Evolutionary conservation across 2,329 filamentous ascomycete genomes (phyloP).

Genomic region (Talaromyces funiculosus): DNA sequence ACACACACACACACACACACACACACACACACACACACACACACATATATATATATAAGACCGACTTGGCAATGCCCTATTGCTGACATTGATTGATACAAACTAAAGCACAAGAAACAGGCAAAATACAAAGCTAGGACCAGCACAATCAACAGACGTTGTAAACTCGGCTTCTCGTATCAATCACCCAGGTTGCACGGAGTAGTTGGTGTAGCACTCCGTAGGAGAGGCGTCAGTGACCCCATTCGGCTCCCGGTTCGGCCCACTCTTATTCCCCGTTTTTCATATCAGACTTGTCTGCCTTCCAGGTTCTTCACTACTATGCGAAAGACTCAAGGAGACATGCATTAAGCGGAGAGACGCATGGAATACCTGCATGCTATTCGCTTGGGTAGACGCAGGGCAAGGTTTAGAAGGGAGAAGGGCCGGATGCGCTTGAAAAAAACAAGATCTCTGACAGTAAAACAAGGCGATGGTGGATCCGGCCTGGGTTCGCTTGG

Average conservation of each 20-base stretch:
- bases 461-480: neutral
- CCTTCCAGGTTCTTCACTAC: neutral
- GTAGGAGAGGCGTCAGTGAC: neutral
- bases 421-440: neutral
- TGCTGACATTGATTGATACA: neutral
- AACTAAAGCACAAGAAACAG: neutral
- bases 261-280: conserved; percentile 2
- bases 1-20: too few species aligned
- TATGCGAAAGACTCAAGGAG: neutral
- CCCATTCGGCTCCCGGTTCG: neutral
- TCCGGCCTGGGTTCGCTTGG: neutral
- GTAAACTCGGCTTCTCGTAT: neutral
- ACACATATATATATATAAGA: too few species aligned
- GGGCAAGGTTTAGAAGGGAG: neutral
- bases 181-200: neutral
- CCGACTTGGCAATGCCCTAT: neutral
- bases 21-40: too few species aligned
- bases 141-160: neutral
- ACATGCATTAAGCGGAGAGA: neutral
- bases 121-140: too few species aligned
- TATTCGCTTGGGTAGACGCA: neutral
- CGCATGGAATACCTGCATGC: neutral
- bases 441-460: neutral
- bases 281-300: neutral
- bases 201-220: neutral